phyloP scores from a whole-genome alignment of 371 early-diverging fungal genomes.

The Amoeboaphelidium occidentale region DNA sequence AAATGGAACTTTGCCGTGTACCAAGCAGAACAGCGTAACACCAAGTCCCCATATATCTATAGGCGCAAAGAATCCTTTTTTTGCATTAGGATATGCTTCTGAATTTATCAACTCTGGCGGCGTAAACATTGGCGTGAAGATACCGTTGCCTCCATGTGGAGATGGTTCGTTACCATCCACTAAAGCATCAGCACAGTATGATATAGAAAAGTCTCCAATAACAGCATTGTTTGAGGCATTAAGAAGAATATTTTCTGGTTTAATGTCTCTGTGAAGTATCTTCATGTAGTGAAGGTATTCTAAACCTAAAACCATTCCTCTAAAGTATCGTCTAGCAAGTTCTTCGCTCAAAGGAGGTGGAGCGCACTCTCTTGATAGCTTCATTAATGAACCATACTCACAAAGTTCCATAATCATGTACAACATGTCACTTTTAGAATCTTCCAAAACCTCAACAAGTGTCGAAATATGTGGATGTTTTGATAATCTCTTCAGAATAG shows the following conservation, averaged over 20 bases:
- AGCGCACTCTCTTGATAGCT: slow-evolving; percentile 1
- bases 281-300: slow-evolving; percentile 23
- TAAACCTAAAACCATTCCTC: slow-evolving; percentile 22
- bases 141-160: neutral
- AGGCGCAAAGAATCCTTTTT: too few relatives aligned
- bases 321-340: slow-evolving; percentile 19
- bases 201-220: slow-evolving; percentile 28
- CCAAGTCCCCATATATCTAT: slow-evolving; percentile 3
- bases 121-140: neutral
- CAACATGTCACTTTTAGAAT: slow-evolving; percentile 22
- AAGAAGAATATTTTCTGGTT: slow-evolving; percentile 26
- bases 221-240: slow-evolving; percentile 12
- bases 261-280: slow-evolving; percentile 27
- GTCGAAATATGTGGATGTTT: slow-evolving; percentile 24
- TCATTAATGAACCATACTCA: slow-evolving; percentile 24
- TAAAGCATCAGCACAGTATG: slow-evolving; percentile 3
- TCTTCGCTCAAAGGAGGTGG: slow-evolving; percentile 13
- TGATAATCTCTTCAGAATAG: slow-evolving; percentile 24
- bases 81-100: too few relatives aligned
- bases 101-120: neutral
- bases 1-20: slow-evolving; percentile 3
- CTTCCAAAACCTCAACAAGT: slow-evolving; percentile 26
- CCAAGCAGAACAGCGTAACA: slow-evolving; percentile 2
- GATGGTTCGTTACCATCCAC: neutral
- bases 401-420: slow-evolving; percentile 33